Evolutionary conservation across 1,284 basidiomycete species (phyloP).

Genomic region (Ganoderma lucidum): DNA sequence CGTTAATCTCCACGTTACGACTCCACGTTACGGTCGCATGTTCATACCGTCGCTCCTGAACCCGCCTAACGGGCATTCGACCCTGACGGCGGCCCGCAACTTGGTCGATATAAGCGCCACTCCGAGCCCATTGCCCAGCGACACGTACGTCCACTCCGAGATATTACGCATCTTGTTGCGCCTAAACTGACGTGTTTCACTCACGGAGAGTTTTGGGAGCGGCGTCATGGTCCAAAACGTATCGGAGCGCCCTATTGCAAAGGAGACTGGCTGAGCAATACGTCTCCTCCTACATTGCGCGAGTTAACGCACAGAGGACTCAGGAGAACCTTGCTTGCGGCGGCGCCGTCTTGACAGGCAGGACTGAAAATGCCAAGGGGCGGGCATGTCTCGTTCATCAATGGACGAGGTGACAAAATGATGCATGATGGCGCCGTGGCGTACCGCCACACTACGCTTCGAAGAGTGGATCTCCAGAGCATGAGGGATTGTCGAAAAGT

Average conservation of each 20-base stretch:
- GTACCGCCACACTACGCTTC: slow-evolving; percentile 16
- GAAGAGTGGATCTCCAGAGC: slow-evolving; percentile 11
- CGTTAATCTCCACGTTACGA: neutral
- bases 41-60: neutral
- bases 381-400: neutral
- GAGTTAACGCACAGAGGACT: neutral
- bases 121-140: neutral
- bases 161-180: slow-evolving; percentile 1
- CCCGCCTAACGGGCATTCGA: slow-evolving; percentile 2
- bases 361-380: neutral
- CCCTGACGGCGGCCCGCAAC: slow-evolving; percentile 4
- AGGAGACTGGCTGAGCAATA: neutral
- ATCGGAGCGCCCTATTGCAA: slow-evolving; percentile 15
- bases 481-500: slow-evolving; percentile 26
- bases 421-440: neutral
- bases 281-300: neutral
- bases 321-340: neutral
- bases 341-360: neutral
- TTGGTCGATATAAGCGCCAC: neutral
- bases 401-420: neutral
- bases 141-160: slow-evolving; percentile 1
- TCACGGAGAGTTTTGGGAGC: neutral
- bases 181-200: slow-evolving; percentile 10
- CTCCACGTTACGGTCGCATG: slow-evolving; percentile 9
- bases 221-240: neutral